Evolutionary conservation across 441 rosid species (phyloP).

Genomic region (Bruguiera hainesii): DNA sequence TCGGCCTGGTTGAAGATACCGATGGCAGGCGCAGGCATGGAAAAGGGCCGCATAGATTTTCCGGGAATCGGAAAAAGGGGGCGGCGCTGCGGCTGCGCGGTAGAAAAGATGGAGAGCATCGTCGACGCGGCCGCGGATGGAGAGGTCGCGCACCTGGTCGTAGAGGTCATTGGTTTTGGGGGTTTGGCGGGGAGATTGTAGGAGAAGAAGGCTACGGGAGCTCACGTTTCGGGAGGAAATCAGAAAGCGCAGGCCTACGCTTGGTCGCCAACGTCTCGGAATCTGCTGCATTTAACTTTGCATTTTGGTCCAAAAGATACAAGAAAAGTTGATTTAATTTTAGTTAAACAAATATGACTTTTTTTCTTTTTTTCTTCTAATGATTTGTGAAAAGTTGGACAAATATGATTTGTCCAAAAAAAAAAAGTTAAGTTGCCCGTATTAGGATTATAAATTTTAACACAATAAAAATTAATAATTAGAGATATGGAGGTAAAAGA

Average conservation of each 20-base stretch:
- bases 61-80: slow-evolving; percentile 24
- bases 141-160: slow-evolving; percentile 23
- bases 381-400: too few species aligned
- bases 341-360: too few species aligned
- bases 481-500: too few species aligned
- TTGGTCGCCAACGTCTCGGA: neutral
- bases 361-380: too few species aligned
- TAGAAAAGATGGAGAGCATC: slow-evolving; percentile 47
- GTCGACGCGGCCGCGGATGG: slow-evolving; percentile 37
- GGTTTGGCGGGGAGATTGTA: neutral
- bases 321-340: too few species aligned
- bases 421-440: too few species aligned
- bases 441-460: too few species aligned
- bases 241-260: slow-evolving; percentile 15
- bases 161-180: slow-evolving; percentile 19
- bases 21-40: slow-evolving; percentile 58
- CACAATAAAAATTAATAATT: too few species aligned
- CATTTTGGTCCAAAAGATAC: too few species aligned
- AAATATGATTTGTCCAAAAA: too few species aligned
- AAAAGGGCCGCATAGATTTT: slow-evolving; percentile 55
- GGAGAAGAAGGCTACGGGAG: neutral
- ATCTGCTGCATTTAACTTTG: too few species aligned
- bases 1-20: slow-evolving; percentile 45
- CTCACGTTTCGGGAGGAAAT: slow-evolving; percentile 19
- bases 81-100: slow-evolving; percentile 21